phyloP scores from a whole-genome alignment of 2,329 filamentous ascomycete genomes.

The Dendryphion nanum region DNA sequence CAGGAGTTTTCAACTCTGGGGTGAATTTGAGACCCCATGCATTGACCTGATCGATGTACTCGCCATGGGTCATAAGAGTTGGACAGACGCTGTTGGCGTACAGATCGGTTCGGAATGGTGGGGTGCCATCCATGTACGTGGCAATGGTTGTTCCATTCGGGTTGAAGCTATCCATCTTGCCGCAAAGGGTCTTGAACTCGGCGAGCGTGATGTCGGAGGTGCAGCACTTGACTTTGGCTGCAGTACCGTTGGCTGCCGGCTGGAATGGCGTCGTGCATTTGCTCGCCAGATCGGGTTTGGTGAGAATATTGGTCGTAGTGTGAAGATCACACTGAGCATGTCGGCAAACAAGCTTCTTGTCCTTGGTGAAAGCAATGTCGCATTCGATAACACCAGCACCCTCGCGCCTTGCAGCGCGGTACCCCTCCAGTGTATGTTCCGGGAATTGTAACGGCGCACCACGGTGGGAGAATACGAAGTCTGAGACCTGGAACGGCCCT shows the following conservation, averaged over 20 bases:
- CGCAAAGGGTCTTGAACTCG: conserved; percentile 67
- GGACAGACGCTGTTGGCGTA: conserved; percentile 62
- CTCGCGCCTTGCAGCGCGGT: conserved; percentile 32
- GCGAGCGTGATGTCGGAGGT: conserved; percentile 67
- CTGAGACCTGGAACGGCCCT: conserved; percentile 31
- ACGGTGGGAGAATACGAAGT: conserved; percentile 38
- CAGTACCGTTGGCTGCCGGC: conserved; percentile 29
- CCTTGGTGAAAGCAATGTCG: conserved; percentile 39
- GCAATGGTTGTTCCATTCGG: conserved; percentile 57
- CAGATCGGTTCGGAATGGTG: conserved; percentile 63
- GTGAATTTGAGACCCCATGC: conserved; percentile 56
- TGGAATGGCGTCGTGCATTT: conserved; percentile 39
- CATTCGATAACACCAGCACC: conserved; percentile 40
- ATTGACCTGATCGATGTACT: conserved; percentile 62
- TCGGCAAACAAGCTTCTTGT: conserved; percentile 39
- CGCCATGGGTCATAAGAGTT: conserved; percentile 59
- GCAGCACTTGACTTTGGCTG: conserved; percentile 66
- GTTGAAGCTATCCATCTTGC: conserved; percentile 64
- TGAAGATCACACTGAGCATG: conserved; percentile 40
- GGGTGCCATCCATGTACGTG: conserved; percentile 59
- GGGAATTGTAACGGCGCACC: conserved; percentile 37
- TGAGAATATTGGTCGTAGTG: conserved; percentile 39
- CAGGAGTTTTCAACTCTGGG: conserved; percentile 57
- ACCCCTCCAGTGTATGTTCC: conserved; percentile 32
- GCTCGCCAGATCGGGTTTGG: conserved; percentile 28